Conservation (phyloP, 768 basidiomycete species). For the Gyrodon lividus region DNA sequence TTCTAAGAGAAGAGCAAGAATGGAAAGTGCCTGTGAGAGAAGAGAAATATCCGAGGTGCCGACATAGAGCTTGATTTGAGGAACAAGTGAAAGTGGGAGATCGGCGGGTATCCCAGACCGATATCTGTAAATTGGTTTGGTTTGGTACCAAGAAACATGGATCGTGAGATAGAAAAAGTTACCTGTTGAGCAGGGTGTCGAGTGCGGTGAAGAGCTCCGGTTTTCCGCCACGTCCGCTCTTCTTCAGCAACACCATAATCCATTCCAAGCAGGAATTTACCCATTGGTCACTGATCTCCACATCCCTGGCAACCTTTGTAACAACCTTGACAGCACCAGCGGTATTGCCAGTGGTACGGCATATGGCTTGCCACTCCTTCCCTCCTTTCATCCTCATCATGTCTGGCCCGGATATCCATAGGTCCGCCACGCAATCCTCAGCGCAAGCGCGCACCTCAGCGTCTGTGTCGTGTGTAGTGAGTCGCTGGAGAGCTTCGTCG, state of each 20-base stretch:
- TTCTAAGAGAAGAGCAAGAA: slow-evolving; percentile 67
- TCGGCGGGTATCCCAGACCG: slow-evolving; percentile 48
- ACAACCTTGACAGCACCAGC: slow-evolving; percentile 80
- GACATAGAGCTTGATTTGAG: slow-evolving; percentile 75
- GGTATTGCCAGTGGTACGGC: slow-evolving; percentile 66
- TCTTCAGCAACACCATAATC: slow-evolving; percentile 70
- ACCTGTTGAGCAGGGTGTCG: slow-evolving; percentile 70
- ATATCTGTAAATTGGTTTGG: slow-evolving; percentile 36
- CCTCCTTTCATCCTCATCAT: slow-evolving; percentile 58
- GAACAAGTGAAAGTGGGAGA: slow-evolving; percentile 61
- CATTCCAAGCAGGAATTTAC: slow-evolving; percentile 78
- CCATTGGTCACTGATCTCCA: slow-evolving; percentile 73
- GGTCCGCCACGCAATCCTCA: slow-evolving; percentile 78
- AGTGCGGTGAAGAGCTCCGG: slow-evolving; percentile 77
- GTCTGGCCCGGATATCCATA: slow-evolving; percentile 87
- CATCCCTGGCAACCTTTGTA: slow-evolving; percentile 76
- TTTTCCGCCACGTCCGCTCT: slow-evolving; percentile 77
- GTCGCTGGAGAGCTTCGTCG: slow-evolving; percentile 63
- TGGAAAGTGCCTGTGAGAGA: slow-evolving; percentile 67
- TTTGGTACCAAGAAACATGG: background rate
- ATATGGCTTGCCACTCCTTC: slow-evolving; percentile 81
- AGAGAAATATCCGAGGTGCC: slow-evolving; percentile 75
- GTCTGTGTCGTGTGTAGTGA: slow-evolving; percentile 84
- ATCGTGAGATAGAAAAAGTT: slow-evolving; percentile 9
- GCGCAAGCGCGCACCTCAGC: slow-evolving; percentile 84